Evolutionary conservation across 108 stramenopile species (phyloP).

Genomic region (Cyclotella cryptica): DNA sequence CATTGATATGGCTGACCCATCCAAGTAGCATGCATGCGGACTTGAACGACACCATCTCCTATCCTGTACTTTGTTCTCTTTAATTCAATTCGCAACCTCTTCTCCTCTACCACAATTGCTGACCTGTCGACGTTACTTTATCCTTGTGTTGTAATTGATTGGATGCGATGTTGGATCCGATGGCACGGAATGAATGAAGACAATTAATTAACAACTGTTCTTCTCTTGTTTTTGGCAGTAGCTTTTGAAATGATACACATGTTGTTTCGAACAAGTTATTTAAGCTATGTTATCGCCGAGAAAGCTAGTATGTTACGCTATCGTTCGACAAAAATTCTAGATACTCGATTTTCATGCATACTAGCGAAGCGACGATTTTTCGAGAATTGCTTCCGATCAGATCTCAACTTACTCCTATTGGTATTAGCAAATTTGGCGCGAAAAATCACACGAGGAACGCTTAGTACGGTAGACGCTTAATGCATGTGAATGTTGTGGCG

Average conservation of each 20-base stretch:
- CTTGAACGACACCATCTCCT: background rate
- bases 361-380: constrained; percentile 1
- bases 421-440: too few relatives aligned
- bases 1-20: background rate
- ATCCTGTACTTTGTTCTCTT: background rate
- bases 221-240: too few relatives aligned
- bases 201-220: too few relatives aligned
- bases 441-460: too few relatives aligned
- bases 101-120: background rate
- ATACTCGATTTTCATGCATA: background rate
- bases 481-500: too few relatives aligned
- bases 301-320: background rate
- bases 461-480: too few relatives aligned
- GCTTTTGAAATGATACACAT: constrained; percentile 2
- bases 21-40: background rate
- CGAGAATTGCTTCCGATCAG: background rate
- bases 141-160: background rate
- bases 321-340: background rate
- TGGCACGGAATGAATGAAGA: background rate
- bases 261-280: background rate
- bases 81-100: background rate
- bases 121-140: background rate
- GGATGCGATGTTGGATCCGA: background rate
- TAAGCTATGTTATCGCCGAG: background rate
- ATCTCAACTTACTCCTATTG: too few relatives aligned